A percentile compares a stretch with the other conserved stretches of the same genome.
These are phyloP conservation scores for Metschnikowia orientalis DNA, from an alignment of 805 yeast genomes.

Conservation along the genomic window DNA sequence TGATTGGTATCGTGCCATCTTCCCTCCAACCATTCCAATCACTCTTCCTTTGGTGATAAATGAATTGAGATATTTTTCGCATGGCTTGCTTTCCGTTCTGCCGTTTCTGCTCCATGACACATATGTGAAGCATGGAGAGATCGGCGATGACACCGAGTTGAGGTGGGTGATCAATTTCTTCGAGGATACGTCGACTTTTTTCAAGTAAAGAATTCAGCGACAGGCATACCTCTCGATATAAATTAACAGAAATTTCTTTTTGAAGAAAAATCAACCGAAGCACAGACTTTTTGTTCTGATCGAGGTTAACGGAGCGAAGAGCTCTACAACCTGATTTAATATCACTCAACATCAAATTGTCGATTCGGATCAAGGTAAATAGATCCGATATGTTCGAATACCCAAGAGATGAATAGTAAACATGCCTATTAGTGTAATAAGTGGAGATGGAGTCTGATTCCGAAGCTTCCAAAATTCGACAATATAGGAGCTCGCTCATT, in stretches of 20 bases:
- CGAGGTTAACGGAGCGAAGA: constrained; percentile 14
- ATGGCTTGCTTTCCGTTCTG: constrained; percentile 22
- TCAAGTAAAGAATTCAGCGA: constrained; percentile 17
- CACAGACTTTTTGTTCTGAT: constrained; percentile 6
- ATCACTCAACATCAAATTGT: constrained; percentile 26
- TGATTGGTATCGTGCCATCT: constrained; percentile 20
- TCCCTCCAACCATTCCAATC: constrained; percentile 28
- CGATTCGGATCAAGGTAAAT: constrained; percentile 29
- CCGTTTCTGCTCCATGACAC: constrained; percentile 26
- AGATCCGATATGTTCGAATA: constrained; percentile 20
- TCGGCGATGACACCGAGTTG: constrained; percentile 33
- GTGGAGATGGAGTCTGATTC: constrained; percentile 6
- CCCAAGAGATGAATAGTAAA: constrained; percentile 8
- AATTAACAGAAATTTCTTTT: constrained; percentile 26
- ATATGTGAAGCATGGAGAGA: constrained; percentile 23
- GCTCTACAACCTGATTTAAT: constrained; percentile 23
- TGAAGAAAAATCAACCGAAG: constrained; percentile 23
- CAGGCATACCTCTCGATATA: constrained; percentile 26
- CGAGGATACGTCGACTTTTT: constrained; percentile 13
- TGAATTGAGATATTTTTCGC: constrained; percentile 14
- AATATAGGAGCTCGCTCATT: constrained; percentile 32
- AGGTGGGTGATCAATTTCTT: constrained; percentile 6
- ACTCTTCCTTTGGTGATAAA: constrained; percentile 17
- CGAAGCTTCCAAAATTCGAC: constrained; percentile 31
- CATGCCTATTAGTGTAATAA: constrained; percentile 7